A percentile compares a stretch with the other conserved stretches of the same genome.
These are phyloP conservation scores for Skeletonema potamos DNA, from an alignment of 108 stramenopile species.

Conservation along the genomic window DNA sequence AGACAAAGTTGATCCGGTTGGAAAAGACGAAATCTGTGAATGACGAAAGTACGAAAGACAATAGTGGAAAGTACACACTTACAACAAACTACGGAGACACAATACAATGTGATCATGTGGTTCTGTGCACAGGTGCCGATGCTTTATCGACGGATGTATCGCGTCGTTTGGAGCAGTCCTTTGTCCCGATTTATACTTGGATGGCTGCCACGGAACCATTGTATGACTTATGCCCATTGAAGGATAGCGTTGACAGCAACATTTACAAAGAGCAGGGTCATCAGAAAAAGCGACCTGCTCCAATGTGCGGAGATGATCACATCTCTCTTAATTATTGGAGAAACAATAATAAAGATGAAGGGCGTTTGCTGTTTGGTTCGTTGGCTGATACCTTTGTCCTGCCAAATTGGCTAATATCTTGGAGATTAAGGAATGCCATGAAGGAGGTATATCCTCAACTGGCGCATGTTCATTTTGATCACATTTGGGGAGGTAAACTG, in stretches of 20 bases:
- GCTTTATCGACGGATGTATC: neutral
- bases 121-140: constrained; percentile 40
- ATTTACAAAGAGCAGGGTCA: neutral
- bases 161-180: constrained; percentile 17
- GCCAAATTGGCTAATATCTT: constrained; percentile 19
- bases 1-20: constrained; percentile 12
- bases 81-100: constrained; percentile 16
- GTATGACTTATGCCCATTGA: constrained; percentile 21
- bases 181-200: constrained; percentile 40
- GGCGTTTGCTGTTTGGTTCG: constrained; percentile 34
- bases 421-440: constrained; percentile 28
- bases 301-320: constrained; percentile 40
- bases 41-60: neutral
- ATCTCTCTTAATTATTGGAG: constrained; percentile 43
- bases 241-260: neutral
- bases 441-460: constrained; percentile 38
- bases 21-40: constrained; percentile 4
- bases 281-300: neutral
- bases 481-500: constrained; percentile 39
- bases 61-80: constrained; percentile 18
- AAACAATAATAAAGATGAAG: constrained; percentile 13
- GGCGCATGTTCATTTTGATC: constrained; percentile 21
- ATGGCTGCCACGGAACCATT: constrained; percentile 37
- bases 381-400: constrained; percentile 29
- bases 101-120: constrained; percentile 35